Evolutionary conservation across 202 grass and related monocot genomes (phyloP).

Genomic region (Panicum hallii): DNA sequence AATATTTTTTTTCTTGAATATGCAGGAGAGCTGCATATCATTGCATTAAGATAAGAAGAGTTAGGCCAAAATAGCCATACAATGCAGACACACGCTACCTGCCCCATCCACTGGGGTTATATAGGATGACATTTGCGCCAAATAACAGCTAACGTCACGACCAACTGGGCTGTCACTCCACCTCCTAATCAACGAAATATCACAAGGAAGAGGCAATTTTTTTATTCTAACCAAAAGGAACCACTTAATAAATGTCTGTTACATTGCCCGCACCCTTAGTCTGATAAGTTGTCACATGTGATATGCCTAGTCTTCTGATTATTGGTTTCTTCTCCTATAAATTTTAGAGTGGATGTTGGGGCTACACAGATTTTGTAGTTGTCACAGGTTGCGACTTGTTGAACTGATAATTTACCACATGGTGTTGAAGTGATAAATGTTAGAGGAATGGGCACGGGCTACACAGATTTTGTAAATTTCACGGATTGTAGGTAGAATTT

Average conservation of each 20-base stretch:
- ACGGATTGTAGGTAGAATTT: neutral
- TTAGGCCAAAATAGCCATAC: no score
- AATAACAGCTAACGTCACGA: no score
- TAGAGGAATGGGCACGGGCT: neutral
- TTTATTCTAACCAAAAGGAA: neutral
- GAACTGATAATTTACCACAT: conserved; percentile 16
- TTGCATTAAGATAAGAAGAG: no score
- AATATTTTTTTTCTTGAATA: no score
- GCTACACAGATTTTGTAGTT: neutral
- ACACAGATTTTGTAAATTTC: neutral
- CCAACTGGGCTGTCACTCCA: no score
- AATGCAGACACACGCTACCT: no score
- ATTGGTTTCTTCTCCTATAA: neutral
- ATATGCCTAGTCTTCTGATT: neutral
- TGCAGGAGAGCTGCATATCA: no score
- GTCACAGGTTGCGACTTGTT: neutral
- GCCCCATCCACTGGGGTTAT: no score
- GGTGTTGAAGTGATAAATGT: neutral
- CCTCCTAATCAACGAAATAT: neutral
- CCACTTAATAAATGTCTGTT: neutral
- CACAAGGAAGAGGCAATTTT: neutral
- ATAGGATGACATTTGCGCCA: no score
- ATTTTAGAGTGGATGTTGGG: neutral
- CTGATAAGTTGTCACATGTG: neutral
- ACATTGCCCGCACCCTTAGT: neutral